A percentile compares a stretch with the other conserved stretches of the same genome.
phyloP scores from a whole-genome alignment of 2,329 filamentous ascomycete genomes.

The Didymellaceae sp. region DNA sequence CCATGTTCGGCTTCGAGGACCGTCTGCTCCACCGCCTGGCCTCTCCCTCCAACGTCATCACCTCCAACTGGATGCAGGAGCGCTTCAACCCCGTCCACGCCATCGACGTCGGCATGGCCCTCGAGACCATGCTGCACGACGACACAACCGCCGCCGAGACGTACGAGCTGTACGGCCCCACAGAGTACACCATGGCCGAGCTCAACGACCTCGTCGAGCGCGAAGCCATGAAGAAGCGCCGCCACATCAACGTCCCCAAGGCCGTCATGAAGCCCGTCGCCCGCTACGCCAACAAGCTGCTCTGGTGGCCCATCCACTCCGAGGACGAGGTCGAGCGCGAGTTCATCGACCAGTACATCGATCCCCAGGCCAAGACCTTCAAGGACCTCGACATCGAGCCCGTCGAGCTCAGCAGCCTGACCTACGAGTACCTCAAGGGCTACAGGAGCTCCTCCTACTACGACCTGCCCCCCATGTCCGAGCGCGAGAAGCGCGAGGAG shows the following conservation, averaged over 20 bases:
- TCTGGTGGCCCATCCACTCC: slow-evolving; percentile 90
- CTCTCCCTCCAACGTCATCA: slow-evolving; percentile 79
- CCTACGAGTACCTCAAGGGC: slow-evolving; percentile 93
- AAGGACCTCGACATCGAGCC: slow-evolving; percentile 91
- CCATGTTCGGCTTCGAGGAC: slow-evolving; percentile 95
- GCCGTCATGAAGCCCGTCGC: slow-evolving; percentile 76
- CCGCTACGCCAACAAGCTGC: slow-evolving; percentile 74
- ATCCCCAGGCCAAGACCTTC: slow-evolving; percentile 91
- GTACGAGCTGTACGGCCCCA: slow-evolving; percentile 92
- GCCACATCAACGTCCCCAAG: slow-evolving; percentile 92
- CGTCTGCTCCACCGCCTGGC: slow-evolving; percentile 87
- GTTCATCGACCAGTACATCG: slow-evolving; percentile 91
- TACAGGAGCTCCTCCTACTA: slow-evolving; percentile 89
- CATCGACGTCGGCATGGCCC: slow-evolving; percentile 86
- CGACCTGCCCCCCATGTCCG: slow-evolving; percentile 91
- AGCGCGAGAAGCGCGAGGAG: slow-evolving; percentile 92
- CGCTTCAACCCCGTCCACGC: slow-evolving; percentile 89
- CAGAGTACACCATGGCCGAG: slow-evolving; percentile 87
- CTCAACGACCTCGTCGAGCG: slow-evolving; percentile 87
- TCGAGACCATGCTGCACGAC: slow-evolving; percentile 89
- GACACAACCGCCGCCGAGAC: slow-evolving; percentile 90
- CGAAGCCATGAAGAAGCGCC: slow-evolving; percentile 88
- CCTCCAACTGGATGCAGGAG: slow-evolving; percentile 92
- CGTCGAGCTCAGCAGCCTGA: slow-evolving; percentile 82
- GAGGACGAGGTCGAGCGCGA: slow-evolving; percentile 89